phyloP scores from a whole-genome alignment of 1,139 yeast species.

The Yamadazyma kanchanaburiensis region DNA sequence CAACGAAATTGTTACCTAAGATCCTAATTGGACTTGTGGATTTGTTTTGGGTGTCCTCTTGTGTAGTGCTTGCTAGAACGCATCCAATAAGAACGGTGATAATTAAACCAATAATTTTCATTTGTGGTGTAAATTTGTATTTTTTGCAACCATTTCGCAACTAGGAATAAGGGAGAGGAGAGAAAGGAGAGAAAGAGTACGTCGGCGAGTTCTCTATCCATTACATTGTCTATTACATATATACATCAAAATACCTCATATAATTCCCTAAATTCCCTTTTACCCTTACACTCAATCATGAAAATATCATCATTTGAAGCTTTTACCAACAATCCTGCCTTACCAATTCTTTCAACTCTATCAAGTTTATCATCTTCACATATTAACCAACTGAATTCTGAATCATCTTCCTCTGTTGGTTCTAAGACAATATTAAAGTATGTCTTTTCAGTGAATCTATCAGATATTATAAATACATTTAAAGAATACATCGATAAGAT shows the following conservation, averaged over 20 bases:
- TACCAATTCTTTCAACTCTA: conserved; percentile 39
- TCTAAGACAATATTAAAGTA: conserved; percentile 29
- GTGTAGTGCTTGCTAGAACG: not conserved
- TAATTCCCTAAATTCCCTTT: conserved; percentile 36
- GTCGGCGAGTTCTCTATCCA: no score
- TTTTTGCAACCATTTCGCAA: conserved; percentile 2
- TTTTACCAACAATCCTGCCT: conserved; percentile 42
- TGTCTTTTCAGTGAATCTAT: conserved; percentile 21
- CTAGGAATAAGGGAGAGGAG: no score
- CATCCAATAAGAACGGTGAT: not conserved
- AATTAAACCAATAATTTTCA: not conserved
- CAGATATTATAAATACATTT: conserved; percentile 25
- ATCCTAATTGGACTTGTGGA: not conserved
- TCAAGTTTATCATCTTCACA: conserved; percentile 27
- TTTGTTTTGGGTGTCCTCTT: not conserved
- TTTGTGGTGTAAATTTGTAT: conserved; percentile 13
- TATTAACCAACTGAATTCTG: conserved; percentile 32
- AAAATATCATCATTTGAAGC: conserved; percentile 30
- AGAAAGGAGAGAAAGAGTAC: no score
- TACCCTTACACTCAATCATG: conserved; percentile 49
- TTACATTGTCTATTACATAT: no score
- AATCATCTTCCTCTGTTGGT: conserved; percentile 10
- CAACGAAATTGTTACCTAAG: conserved; percentile 49
- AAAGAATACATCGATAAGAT: conserved; percentile 40
- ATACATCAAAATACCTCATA: conserved; percentile 30